A percentile compares a stretch with the other conserved stretches of the same genome.
These are phyloP conservation scores for Agaricus bisporus DNA, from an alignment of 768 basidiomycete genomes.

Conservation along the genomic window DNA sequence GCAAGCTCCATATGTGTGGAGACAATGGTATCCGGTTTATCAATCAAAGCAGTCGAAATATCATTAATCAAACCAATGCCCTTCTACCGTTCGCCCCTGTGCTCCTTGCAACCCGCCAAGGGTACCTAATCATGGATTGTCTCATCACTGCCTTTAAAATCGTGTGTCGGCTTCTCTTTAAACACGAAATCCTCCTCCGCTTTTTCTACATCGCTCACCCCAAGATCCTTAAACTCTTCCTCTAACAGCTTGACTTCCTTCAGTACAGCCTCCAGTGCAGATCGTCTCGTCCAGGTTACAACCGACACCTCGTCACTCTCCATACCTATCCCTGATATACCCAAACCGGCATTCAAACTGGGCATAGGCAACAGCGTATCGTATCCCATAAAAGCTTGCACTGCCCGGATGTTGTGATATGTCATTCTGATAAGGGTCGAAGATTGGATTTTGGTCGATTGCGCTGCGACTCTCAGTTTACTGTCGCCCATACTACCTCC, in stretches of 20 bases:
- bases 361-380: conserved; percentile 46
- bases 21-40: too few relatives aligned
- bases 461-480: conserved; percentile 17
- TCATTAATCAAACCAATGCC: too few relatives aligned
- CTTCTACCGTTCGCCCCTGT: too few relatives aligned
- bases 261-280: conserved; percentile 46
- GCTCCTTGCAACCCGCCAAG: too few relatives aligned
- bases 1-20: too few relatives aligned
- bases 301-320: conserved; percentile 30
- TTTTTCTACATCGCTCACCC: neutral
- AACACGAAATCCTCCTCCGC: too few relatives aligned
- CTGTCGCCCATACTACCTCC: conserved; percentile 10
- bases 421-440: conserved; percentile 47
- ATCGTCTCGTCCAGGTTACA: conserved; percentile 47
- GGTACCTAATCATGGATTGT: too few relatives aligned
- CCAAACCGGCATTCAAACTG: conserved; percentile 7
- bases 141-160: too few relatives aligned
- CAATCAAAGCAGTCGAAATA: too few relatives aligned
- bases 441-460: conserved; percentile 43
- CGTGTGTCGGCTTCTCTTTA: too few relatives aligned
- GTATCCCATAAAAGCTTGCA: conserved; percentile 64
- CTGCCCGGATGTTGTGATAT: conserved; percentile 53
- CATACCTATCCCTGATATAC: conserved; percentile 19
- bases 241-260: conserved; percentile 52
- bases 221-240: conserved; percentile 45